Percentiles rank a stretch among this genome's conserved stretches.
Conservation (phyloP, 768 basidiomycete genomes). For the Pulveroboletus frians region DNA sequence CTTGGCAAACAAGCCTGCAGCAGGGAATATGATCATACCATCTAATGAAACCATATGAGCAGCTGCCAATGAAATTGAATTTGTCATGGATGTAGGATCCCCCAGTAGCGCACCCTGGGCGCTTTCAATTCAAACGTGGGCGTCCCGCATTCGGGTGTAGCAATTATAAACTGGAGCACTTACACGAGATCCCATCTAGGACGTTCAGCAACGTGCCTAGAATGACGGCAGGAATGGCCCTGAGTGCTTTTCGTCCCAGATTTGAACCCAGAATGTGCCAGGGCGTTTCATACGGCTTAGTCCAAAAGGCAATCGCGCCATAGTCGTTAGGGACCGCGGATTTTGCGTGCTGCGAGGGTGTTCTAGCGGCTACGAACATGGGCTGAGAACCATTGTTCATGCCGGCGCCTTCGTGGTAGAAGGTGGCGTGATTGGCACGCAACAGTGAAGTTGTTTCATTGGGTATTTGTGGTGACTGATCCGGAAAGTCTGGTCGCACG, state of each 20-base stretch:
- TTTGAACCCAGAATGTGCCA: constrained; percentile 13
- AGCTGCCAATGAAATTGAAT: neutral
- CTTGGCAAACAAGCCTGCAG: constrained; percentile 68
- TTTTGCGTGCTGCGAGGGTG: constrained; percentile 10
- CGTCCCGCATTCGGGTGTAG: neutral
- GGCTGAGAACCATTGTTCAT: neutral
- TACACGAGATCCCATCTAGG: constrained; percentile 89
- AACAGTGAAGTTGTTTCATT: constrained; percentile 22
- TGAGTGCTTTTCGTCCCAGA: constrained; percentile 22
- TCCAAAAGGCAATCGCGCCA: constrained; percentile 8
- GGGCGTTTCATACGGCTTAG: constrained; percentile 7
- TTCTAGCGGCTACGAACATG: neutral
- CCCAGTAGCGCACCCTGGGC: neutral
- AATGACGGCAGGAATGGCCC: constrained; percentile 74
- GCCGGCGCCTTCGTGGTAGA: constrained; percentile 1
- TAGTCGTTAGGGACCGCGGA: neutral
- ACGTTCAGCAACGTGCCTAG: constrained; percentile 84
- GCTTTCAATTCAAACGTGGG: constrained; percentile 2
- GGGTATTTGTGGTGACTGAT: neutral
- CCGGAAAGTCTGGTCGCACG: neutral
- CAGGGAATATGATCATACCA: constrained; percentile 95
- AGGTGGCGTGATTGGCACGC: constrained; percentile 7
- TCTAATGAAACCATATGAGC: constrained; percentile 39
- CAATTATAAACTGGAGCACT: constrained; percentile 26
- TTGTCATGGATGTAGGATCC: neutral